These are phyloP conservation scores for Exidia glandulosa DNA, from an alignment of 768 basidiomycete genomes.

Conservation along the genomic window DNA sequence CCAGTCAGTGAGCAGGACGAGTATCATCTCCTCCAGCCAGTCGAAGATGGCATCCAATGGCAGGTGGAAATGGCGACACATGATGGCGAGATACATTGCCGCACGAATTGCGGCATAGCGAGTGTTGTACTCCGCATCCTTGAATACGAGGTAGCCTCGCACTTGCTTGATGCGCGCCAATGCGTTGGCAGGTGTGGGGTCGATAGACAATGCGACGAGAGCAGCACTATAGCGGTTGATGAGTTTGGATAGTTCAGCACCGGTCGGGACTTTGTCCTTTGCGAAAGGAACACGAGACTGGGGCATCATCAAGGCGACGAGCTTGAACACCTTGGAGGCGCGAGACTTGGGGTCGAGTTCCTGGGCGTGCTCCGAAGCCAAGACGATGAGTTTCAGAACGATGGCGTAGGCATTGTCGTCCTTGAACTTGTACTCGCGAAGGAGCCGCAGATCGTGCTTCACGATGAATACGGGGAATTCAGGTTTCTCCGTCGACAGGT, in stretches of 20 bases:
- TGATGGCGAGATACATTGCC: constrained; percentile 54
- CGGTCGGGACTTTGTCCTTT: constrained; percentile 36
- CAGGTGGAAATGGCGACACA: constrained; percentile 44
- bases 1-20: constrained; percentile 45
- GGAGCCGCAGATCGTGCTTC: constrained; percentile 38
- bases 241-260: constrained; percentile 57
- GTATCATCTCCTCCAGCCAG: constrained; percentile 57
- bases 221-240: constrained; percentile 73
- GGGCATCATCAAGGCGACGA: constrained; percentile 63
- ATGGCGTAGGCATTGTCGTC: constrained; percentile 66
- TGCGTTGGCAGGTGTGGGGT: constrained; percentile 36
- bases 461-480: constrained; percentile 68
- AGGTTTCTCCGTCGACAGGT: constrained; percentile 46
- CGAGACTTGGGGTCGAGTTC: constrained; percentile 20
- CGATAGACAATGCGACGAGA: constrained; percentile 58
- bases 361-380: constrained; percentile 33
- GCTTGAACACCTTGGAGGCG: constrained; percentile 41
- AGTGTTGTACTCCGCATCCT: constrained; percentile 48
- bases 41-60: constrained; percentile 40
- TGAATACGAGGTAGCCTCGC: constrained; percentile 55
- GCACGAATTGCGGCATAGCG: constrained; percentile 67
- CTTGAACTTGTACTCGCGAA: constrained; percentile 33
- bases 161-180: constrained; percentile 51
- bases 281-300: constrained; percentile 59
- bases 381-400: constrained; percentile 73